Base-by-base conservation (phyloP, 2,329 filamentous ascomycete species). In the Cladosporium sphaerospermum region DNA sequence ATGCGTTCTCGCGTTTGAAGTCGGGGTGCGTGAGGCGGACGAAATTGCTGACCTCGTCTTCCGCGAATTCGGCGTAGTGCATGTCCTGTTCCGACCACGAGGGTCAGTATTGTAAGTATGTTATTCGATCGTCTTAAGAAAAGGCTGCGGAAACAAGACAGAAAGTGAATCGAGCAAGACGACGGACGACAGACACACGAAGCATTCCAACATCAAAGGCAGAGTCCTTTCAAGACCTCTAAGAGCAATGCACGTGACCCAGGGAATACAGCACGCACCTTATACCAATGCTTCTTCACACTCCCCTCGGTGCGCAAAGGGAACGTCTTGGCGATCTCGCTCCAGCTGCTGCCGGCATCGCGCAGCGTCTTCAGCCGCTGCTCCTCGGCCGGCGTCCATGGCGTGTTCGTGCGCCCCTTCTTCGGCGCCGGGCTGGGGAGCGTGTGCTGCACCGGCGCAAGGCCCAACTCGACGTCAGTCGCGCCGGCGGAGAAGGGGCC, bases 231-330 rank as follows among this genome's bases (percentile, higher is more conserved):
- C 23, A 28, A 5, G 23, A 28, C 23, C 56, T 56, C 54, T 41
- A 37, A 8, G 4, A 36, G 34, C 34, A 36, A 11, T 4, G 34
- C 40, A 43, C 40, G 10, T n/a, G 16, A 11, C 10, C 23, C 7
- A 11, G 5, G 10, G 40, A n/a, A 32, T 16, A 11, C 23, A 23
- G 4, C 9, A 52, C 60, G 56, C 75, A 89, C 89, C 80, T 97
- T 97, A 73, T 99, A 97, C 92, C 93, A 99, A 71, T 99, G 93
- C 74, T 97, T 99, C 79, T 97, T 99, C 18, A 99, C 93, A 66
- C 91, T 96, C 7, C 93, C 93, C 73, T 99, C 93, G 40, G 93
- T 99, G 64, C 93, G 81, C 19, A 83, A 85, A 9, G 93, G 92
- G 68, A 99, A 99, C 64, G 95, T 91, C 84, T 97, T 97, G 62